These are phyloP conservation scores for Pleoardoris graminearum DNA, from an alignment of 2,329 filamentous ascomycete genomes.

Conservation along the genomic window DNA sequence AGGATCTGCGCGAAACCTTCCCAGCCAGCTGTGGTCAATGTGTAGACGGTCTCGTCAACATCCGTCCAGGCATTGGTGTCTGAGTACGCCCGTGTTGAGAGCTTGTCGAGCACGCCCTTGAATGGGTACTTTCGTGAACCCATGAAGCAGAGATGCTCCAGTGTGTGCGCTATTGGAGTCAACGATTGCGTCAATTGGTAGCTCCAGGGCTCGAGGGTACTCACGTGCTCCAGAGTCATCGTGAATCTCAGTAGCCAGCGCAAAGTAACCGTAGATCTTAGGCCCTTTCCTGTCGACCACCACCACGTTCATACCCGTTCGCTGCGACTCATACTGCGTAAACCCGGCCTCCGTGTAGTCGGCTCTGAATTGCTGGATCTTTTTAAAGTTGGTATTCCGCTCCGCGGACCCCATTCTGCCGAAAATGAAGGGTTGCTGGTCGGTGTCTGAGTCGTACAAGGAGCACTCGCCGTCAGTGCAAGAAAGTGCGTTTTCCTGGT, in stretches of 20 bases:
- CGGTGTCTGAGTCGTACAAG: not conserved
- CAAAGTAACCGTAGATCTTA: conserved; percentile 94
- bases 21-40: conserved; percentile 93
- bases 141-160: conserved; percentile 59
- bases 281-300: conserved; percentile 91
- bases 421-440: conserved; percentile 14
- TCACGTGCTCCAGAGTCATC: conserved; percentile 87
- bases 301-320: conserved; percentile 92
- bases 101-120: conserved; percentile 92
- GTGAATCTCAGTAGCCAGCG: conserved; percentile 93
- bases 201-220: conserved; percentile 1
- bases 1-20: conserved; percentile 93
- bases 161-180: conserved; percentile 49
- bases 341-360: conserved; percentile 89
- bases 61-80: conserved; percentile 97
- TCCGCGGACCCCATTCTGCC: conserved; percentile 36
- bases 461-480: not conserved
- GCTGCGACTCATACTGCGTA: conserved; percentile 92
- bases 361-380: conserved; percentile 80
- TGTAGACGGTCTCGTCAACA: conserved; percentile 95
- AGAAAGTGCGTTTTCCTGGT: not conserved
- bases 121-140: conserved; percentile 92
- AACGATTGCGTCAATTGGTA: not conserved
- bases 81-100: conserved; percentile 91
- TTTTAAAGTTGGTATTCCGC: conserved; percentile 69